Evolutionary conservation across 805 yeast genomes (phyloP), one percentile per base, ranked within the genome.

Genomic region (Candida taoyuanica): DNA sequence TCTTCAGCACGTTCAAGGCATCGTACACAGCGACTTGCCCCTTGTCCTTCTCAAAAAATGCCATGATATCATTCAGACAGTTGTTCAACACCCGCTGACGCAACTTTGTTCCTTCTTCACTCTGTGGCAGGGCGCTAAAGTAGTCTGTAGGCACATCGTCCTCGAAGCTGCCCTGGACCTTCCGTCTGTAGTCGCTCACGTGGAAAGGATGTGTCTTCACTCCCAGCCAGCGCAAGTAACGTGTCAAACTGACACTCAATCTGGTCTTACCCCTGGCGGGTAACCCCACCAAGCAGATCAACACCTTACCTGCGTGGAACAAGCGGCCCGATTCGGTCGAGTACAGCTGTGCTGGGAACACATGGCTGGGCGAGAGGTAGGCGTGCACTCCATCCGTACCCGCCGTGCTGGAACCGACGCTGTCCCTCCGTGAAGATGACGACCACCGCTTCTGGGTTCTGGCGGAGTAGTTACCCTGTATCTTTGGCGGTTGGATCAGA

Each of bases 241-340:
- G 74, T 4, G 96, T 87, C 47, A 93, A 70, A 12, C 95, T 81
- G 28, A 91, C 97, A 5, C 96, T 83, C 35, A 91, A 69, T 58
- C 88, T 87, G 2, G 98, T 93, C 59, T 93, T 93, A 2, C 98
- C 97, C 33, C 98, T 73, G 1, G 96, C 98, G 2, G 98, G 98
- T 43, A 89, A 69, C 0, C 98, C 98, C 5, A 85, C 91, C 49
- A 93, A 71, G 4, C 84, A 86, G 37, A 93, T 82, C 51, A 95
- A 78, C 31, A 93, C 78, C 52, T 86, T 85, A 4, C 98, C 98
- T 5, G 98, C 98, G 55, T 93, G 98, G 65, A 86, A 93, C 52
- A 93, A 69, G 47, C 87, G 74, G 0, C 98, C 98, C 0, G 89
- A 78, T 41, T 87, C 96, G 0, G 98, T 91, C 11, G 94, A 81